Base-by-base conservation (phyloP, 768 basidiomycete species). In the Termitomyces sp. region DNA sequence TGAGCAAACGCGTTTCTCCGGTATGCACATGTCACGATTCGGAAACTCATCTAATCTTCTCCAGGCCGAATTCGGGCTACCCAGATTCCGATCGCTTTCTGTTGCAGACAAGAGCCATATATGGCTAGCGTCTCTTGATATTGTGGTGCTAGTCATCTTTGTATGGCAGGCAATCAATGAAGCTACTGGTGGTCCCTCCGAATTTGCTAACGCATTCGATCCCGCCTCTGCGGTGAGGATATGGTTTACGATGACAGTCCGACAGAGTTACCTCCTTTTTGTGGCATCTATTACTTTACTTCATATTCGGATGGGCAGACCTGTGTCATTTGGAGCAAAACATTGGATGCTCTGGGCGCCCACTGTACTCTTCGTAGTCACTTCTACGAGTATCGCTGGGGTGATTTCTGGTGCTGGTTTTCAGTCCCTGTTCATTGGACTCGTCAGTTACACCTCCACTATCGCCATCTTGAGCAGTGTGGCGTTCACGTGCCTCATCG, bases 341-440 rank as follows among this genome's bases (percentile, higher is more conserved):
- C 87, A 90, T 59, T 89, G 86, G 85, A 82, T 87, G 77, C 66
- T 91, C 34, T 89, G 85, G 86, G 79, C 75, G 9, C 89, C 89
- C 2, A 82, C 82, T 3, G 54, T 83, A 11, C 59, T 87, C 53
- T 70, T 90, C 10, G 73, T 77, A 29, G 60, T 76, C 25, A 77
- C 80, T 0, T 86, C 87, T 4, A 88, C 86, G 11, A 75, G 77
- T 17, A 69, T 85, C 27, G 82, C 84, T 0, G 84, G 80, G 27
- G 73, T 86, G 12, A 68, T 90, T 27, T 76, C 87, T 8, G 79
- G 75, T 17, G 76, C 80, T 10, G 80, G 77, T 31, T 69, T 85
- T 48, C 63, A 74, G 17, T 82, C 75, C 59, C 72, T 90, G 46
- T 89, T 86, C 66, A 65, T 77, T 19, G 89, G 88, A 7, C 68